Evolutionary conservation across 805 yeast species (phyloP).

Genomic region (Wickerhamomyces canadensis): DNA sequence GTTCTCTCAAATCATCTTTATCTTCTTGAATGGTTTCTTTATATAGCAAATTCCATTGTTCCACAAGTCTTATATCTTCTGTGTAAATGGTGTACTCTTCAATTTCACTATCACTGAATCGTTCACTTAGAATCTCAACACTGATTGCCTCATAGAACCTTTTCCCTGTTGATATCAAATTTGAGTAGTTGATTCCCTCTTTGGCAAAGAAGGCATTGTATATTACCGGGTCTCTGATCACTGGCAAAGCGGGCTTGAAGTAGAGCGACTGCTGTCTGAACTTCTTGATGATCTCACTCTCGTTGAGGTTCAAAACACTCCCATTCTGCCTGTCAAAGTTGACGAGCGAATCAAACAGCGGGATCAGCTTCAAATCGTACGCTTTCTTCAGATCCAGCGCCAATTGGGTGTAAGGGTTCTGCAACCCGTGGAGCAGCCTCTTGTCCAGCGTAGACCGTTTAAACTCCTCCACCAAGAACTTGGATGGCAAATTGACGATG

Average conservation of each 20-base stretch:
- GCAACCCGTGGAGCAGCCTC: slow-evolving; percentile 1
- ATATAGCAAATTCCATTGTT: slow-evolving; percentile 5
- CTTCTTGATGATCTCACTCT: not conserved
- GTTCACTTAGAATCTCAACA: slow-evolving; percentile 1
- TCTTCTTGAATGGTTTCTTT: not conserved
- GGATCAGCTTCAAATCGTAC: slow-evolving; percentile 1
- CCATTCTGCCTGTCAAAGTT: not conserved
- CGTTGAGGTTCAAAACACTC: not conserved
- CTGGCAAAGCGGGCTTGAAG: slow-evolving; percentile 1
- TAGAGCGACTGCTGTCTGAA: not conserved
- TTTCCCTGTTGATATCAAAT: slow-evolving; percentile 4
- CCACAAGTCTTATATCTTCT: slow-evolving; percentile 1
- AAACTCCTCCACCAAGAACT: slow-evolving; percentile 5
- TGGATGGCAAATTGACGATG: slow-evolving; percentile 3
- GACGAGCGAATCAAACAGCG: slow-evolving; percentile 3
- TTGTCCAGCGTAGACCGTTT: slow-evolving; percentile 1
- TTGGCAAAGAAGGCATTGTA: slow-evolving; percentile 1
- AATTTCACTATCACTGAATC: slow-evolving; percentile 6
- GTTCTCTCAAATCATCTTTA: not conserved
- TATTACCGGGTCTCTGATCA: slow-evolving; percentile 1
- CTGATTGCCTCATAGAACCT: slow-evolving; percentile 2
- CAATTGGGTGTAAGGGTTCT: slow-evolving; percentile 2
- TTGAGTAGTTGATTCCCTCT: not conserved
- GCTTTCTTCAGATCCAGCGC: slow-evolving; percentile 5
- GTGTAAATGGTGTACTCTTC: slow-evolving; percentile 2